Base-by-base conservation (phyloP, 208 protist genomes). In the Borovskyia barvae region DNA sequence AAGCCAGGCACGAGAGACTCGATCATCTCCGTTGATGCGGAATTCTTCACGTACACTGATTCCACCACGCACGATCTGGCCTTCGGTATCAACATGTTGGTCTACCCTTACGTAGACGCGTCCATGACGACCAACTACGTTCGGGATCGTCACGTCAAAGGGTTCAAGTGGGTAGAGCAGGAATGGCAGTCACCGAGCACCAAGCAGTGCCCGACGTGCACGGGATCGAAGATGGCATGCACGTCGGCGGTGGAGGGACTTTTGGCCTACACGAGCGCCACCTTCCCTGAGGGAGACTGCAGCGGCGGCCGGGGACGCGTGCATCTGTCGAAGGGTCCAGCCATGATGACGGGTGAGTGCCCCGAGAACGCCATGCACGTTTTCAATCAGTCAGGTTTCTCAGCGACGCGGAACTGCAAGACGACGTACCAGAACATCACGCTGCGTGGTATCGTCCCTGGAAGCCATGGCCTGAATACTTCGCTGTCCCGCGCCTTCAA, bases 21-120 rank as follows among this genome's bases (percentile, higher is more conserved):
- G 28, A 66, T 73, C 29, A 62, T 87, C 42, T 88, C 86, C 20
- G 72, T 93, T 24, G 86, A 93, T 35, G 65, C 73, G 4, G 77
- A 89, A 54, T 82, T 85, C 64, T 93, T 88, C 66, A 73, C 75
- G 39, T 88, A 85, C 57, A 36, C 58, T 17, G 70, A 72, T 49
- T 66, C 58, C 20, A 51, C 45, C 12, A 86, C 66, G 15, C 67
- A 72, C 12, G 82, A 93, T 54, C 50, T 61, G 47, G 82, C 77
- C 11, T 93, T 93, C 55, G 86, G 86, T 57, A 69, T 93, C 59
- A 93, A 93, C 69, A 66, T 93, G 46, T 72, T 90, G 24, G 26
- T 90, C 17, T 81, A 90, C 73, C 82, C 86, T 7, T 77, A 61
- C 40, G 77, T 93, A 9, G 82, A 74, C 19, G 29, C 68, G 22